Evolutionary conservation across 129 eudicot species (phyloP).

Genomic region (Pittosporum tobira): DNA sequence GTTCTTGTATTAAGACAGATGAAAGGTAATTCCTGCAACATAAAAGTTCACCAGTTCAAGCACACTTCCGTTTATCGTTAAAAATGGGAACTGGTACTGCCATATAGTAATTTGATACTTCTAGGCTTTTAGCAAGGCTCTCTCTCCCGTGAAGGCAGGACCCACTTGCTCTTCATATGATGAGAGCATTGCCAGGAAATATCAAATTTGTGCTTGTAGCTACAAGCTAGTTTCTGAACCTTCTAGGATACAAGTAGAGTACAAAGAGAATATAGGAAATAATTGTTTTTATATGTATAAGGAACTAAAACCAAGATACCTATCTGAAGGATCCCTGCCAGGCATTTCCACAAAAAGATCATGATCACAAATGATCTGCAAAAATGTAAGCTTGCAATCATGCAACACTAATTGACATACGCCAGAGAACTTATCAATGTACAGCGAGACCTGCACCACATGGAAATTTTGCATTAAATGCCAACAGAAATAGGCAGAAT

Average conservation of each 20-base stretch:
- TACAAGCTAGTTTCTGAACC: neutral
- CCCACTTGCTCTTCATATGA: too few species aligned
- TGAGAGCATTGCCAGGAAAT: neutral
- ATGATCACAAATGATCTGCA: constrained; percentile 94
- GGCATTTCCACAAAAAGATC: constrained; percentile 99
- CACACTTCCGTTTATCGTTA: constrained; percentile 3
- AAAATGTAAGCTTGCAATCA: constrained; percentile 97
- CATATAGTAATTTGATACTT: too few species aligned
- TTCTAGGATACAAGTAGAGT: neutral
- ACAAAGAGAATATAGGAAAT: neutral
- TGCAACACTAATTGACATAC: constrained; percentile 87
- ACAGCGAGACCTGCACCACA: constrained; percentile 72
- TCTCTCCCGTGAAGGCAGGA: too few species aligned
- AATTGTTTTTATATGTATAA: neutral
- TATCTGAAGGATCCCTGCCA: constrained; percentile 98
- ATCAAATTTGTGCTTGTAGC: neutral
- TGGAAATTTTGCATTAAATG: neutral
- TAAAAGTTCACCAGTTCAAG: constrained; percentile 9
- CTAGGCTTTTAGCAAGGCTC: too few species aligned
- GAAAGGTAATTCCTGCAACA: constrained; percentile 89
- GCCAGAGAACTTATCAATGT: constrained; percentile 95
- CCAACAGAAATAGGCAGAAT: neutral
- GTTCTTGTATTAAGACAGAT: constrained; percentile 87
- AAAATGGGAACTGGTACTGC: too few species aligned
- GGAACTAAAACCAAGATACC: constrained; percentile 33